phyloP scores from a whole-genome alignment of 2,329 filamentous ascomycete species.

The Cytospora piceae region DNA sequence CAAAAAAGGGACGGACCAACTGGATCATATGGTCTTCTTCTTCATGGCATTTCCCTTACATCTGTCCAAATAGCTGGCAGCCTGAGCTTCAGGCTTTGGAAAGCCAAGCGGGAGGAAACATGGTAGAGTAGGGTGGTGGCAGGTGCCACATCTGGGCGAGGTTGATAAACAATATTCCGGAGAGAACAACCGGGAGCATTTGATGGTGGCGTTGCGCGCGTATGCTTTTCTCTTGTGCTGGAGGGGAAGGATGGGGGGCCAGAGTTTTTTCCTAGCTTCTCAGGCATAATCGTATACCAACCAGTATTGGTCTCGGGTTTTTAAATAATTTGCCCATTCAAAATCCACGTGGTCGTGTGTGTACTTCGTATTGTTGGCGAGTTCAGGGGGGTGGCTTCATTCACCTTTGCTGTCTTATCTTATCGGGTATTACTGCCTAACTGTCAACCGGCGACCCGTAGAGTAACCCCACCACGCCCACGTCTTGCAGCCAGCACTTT shows the following conservation, averaged over 20 bases:
- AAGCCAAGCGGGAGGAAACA: conserved; percentile 1
- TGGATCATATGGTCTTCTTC: conserved; percentile 1
- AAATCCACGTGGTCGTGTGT: not conserved
- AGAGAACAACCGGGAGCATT: conserved; percentile 23
- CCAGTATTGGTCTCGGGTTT: not conserved
- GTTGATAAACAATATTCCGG: conserved; percentile 5
- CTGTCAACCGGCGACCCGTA: not conserved
- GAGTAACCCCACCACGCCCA: not conserved
- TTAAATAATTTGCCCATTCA: not conserved
- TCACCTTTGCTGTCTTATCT: not conserved
- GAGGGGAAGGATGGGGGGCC: not conserved
- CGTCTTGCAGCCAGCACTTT: conserved; percentile 3
- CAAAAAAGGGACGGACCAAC: not conserved
- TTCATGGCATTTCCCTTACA: not conserved
- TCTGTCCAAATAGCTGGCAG: not conserved
- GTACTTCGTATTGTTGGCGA: not conserved
- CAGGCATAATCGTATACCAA: conserved; percentile 23
- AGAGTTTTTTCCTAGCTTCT: conserved; percentile 10
- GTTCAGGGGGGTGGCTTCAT: not conserved
- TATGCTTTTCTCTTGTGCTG: conserved; percentile 11
- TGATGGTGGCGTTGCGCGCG: conserved; percentile 22
- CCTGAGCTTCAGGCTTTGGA: not conserved
- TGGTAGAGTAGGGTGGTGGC: not conserved
- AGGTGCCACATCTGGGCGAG: conserved; percentile 6
- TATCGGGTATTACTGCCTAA: not conserved